Base-by-base conservation (phyloP, 768 basidiomycete species). In the Omphalotus guepiniiformis region DNA sequence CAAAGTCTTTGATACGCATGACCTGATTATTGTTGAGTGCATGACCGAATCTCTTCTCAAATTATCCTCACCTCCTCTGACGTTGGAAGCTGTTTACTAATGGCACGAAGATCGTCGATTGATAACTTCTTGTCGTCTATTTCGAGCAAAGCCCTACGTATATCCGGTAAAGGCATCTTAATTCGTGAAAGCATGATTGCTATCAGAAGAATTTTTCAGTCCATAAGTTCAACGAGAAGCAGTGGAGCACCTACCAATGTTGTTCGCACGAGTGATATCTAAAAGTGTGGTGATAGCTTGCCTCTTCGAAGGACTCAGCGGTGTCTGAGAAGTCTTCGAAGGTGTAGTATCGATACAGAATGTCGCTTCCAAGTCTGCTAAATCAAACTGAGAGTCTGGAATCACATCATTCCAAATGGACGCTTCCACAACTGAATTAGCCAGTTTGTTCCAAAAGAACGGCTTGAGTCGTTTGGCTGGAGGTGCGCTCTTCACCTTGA, bases 401-500 rank as follows among this genome's bases (percentile, higher is more conserved):
- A 65, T 56, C 8, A 79, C 50, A 23, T 88, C 83, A 42, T 70
- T 73, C 90, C 91, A 97, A 8, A 97, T 73, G 1, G 87, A 87
- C 6, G 74, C 56, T 3, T 55, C 51, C 3, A 75, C 54, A 4
- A 66, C 58, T 6, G 70, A 54, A 11, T 59, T 61, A n/a, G 73
- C 66, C 4, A 93, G 52, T 55, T 95, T 94, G 53, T 82, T 85
- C 93, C 93, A 95, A 62, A 92, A 92, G 70, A 96, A 93, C 2
- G 93, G 88, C 63, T 87, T 85, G 42, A 90, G 61, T 39, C 52
- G 51, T 68, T 74, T 19, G 57, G 51, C 42, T 62, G 69, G 30
- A 61, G 58, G 47, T 59, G 63, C 50, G 30, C n/a, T 32, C n/a
- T 67, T 69, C 7, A 66, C 63, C 13, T 67, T 41, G 25, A 55